Base-by-base conservation (phyloP, 2,329 filamentous ascomycete genomes). In the Elsinoe batatas region DNA sequence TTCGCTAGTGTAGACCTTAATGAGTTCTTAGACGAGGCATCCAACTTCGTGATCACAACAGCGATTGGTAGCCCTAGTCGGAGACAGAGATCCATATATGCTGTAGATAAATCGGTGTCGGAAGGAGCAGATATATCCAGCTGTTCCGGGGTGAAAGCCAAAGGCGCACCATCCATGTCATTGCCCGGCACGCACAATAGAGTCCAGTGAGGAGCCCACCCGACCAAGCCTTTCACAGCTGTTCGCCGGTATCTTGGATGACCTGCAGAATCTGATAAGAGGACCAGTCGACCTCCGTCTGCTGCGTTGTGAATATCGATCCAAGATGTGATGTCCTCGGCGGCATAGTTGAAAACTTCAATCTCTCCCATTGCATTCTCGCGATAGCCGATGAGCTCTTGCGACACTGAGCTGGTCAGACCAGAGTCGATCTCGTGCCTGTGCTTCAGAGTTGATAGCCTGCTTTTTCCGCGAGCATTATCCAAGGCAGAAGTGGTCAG, bases 191-290 rank as follows among this genome's bases (percentile, higher is more conserved):
- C 82, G 62, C 94, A 96, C 1, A 97, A 77, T 18, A 95, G 70
- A 1, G 88, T 90, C 85, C 93, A 98, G 67, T 97, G 90, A 7
- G 93, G 93, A 36, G 88, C 87, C 91, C 93, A 97, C 44, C 91
- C 93, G 60, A 98, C 79, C n/a, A 98, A 76, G 0, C 91, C 90
- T 58, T 91, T 82, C 54, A 97, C 76, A 2, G 89, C 91, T 5
- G 91, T 97, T 56, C 93, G 84, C 47, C 90, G 81, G 69, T 93
- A 98, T 43, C 90, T 83, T 36, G 91, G 85, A 61, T 95, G 88
- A 0, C 93, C 93, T 13, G 91, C 91, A 44, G 91, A 94, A 69
- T 98, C 93, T 0, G 90, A 88, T 5, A 97, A 76, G 62, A 96
- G 91, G 4, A 93, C 88, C 3, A 98, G 72, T 17, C 91, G 83